Base-by-base conservation (phyloP, 345 rosid genomes). In the Linum trigynum region DNA sequence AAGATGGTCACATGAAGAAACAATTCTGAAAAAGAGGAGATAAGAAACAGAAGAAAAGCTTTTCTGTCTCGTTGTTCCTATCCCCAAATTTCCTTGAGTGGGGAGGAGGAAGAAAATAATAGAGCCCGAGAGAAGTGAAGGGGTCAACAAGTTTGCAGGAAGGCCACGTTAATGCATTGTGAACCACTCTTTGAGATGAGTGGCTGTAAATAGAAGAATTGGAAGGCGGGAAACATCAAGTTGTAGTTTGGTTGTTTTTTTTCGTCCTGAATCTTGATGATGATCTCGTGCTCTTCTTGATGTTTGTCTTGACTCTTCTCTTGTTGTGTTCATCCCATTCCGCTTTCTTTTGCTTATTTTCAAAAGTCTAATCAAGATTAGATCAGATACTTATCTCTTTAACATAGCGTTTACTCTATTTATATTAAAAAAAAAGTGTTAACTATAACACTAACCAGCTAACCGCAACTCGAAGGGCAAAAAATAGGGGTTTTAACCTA, bases 161-260 rank as follows among this genome's bases (percentile, higher is more conserved):
- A 9, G 51, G 62, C 69, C 73, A 77, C 69, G 82, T 56, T 7
- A 48, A 14, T 71, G 17, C 58, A 15, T 16, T 55, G 15, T n/a
- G 40, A 69, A 74, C 77, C 80, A 39, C 74, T 68, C 7, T 55
- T 69, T 48, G 59, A 57, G 53, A 63, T 72, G 41, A 69, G 77
- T 80, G 91, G 86, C 37, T 78, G 79, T 79, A 69, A 64, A 74
- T 77, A 73, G 68, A 68, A 63, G 43, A 55, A 9, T 12, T 48
- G 53, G 53, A 48, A 48, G 53, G 14, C 2, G 14, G 40, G 17
- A 60, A 17, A 8, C 3, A 7, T 60, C 51, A 48, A 2, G 14
- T 5, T 38, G 48, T 37, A 40, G 6, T 7, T 5, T 6, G 64
- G 23, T 40, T 43, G 61, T 59, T 39, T 3, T 4, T 38, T 9